Conservation (phyloP, 371 early-diverging fungal genomes). For the Rhizopus microsporus region DNA sequence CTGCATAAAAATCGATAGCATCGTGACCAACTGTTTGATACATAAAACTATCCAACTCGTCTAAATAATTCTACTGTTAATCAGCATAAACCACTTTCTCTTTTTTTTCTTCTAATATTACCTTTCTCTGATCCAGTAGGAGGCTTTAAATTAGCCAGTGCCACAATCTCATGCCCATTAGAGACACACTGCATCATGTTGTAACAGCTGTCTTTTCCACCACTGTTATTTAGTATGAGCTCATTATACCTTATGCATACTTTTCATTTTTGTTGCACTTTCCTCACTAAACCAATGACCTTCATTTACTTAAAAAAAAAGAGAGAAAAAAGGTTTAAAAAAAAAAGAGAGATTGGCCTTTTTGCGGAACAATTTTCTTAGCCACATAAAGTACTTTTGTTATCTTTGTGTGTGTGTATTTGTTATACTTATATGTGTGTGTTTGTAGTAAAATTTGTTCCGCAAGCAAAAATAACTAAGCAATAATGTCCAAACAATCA, state of each 20-base stretch:
- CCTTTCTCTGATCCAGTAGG: conserved; percentile 62
- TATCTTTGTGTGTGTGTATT: too few species aligned
- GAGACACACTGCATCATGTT: conserved; percentile 95
- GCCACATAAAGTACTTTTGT: not conserved
- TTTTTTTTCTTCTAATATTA: conserved; percentile 17
- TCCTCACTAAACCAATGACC: conserved; percentile 44
- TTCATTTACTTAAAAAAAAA: conserved; percentile 24
- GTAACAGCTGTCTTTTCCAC: conserved; percentile 99
- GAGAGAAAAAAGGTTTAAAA: not conserved
- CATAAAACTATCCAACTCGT: conserved; percentile 98
- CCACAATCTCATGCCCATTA: conserved; percentile 93
- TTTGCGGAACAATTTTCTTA: not conserved
- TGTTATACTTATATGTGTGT: too few species aligned
- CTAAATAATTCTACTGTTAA: conserved; percentile 31
- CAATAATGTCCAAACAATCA: too few species aligned
- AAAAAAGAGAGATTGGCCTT: not conserved
- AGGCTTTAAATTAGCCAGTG: conserved; percentile 95
- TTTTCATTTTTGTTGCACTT: not conserved
- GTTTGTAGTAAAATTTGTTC: too few species aligned
- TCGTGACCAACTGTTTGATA: conserved; percentile 99
- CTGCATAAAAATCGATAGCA: conserved; percentile 80
- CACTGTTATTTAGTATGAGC: conserved; percentile 55
- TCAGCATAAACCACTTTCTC: not conserved
- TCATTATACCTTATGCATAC: not conserved
- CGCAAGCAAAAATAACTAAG: too few species aligned